Base-by-base conservation (phyloP, 1,284 basidiomycete genomes). In the Rhodofomes roseus region DNA sequence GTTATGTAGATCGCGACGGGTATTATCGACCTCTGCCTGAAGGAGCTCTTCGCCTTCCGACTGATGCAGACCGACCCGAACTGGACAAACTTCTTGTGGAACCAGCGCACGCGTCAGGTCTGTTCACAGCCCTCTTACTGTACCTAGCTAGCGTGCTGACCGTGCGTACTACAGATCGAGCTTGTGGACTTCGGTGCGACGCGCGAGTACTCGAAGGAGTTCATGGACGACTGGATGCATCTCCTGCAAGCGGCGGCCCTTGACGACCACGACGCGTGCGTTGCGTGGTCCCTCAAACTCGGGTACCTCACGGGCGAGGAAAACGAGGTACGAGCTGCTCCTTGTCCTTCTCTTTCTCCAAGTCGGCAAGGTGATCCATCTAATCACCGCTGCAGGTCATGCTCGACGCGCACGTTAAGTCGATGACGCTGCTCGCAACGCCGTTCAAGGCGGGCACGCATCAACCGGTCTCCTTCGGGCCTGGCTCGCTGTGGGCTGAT, bases 11-110 rank as follows among this genome's bases (percentile, higher is more conserved):
- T 99, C 68, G 93, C 95, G 1, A 77, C 82, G 2, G 81, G 87
- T 55, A 84, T 98, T 56, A 81, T 98, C 54, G 89, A 93, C 55
- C 82, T 99, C 2, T 97, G 95, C 68, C 78, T 99, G 43, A 86
- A 84, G 59, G 96, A 99, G 72, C 83, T 98, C 14, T 97, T 98
- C 75, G 80, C 88, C 60, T 97, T 96, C 77, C 81, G 92, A 25
- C 78, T 92, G 51, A 98, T 99, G 97, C 97, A 99, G 74, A 99
- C 96, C 0, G 96, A 99, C 73, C 96, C 97, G 1, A 99, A 99
- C 71, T 98, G 93, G 92, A 93, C 92, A 23, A 99, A 98, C 74
- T 99, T 99, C 77, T 77, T 99, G 29, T 98, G 90, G 86, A 91
- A 96, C 73, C 70, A 79, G 4, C 60, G 74, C 4, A 84, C 86